Conservation (phyloP, 148 eudicot genomes). For the Bassia scoparia region DNA sequence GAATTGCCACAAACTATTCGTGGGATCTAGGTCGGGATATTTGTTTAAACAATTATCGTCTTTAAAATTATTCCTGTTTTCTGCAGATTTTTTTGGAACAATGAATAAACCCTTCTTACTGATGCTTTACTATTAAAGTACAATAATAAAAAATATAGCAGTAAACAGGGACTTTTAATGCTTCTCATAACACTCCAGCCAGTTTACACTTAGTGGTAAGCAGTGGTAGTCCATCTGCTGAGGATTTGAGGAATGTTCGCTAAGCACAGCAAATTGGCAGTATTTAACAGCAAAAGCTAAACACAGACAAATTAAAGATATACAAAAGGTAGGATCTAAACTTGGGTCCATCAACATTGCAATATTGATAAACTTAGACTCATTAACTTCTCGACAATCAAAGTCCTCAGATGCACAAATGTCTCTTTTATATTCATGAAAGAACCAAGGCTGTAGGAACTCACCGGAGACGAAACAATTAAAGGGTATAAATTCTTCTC, state of each 20-base stretch:
- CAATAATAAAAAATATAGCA: too few relatives aligned
- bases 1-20: too few relatives aligned
- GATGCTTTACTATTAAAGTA: too few relatives aligned
- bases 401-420: neutral
- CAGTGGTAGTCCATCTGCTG: neutral
- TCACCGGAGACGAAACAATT: constrained; percentile 88
- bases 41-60: too few relatives aligned
- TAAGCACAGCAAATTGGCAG: neutral
- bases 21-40: too few relatives aligned
- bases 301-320: neutral
- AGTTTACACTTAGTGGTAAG: neutral
- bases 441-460: constrained; percentile 28
- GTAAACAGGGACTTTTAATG: too few relatives aligned
- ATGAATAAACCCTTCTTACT: too few relatives aligned
- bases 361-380: neutral
- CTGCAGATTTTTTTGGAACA: too few relatives aligned
- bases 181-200: too few relatives aligned
- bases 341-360: neutral
- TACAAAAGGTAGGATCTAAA: neutral
- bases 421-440: neutral
- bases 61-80: too few relatives aligned
- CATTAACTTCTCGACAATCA: neutral
- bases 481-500: constrained; percentile 92
- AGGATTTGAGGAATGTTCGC: neutral
- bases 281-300: neutral